Evolutionary conservation across 2,329 filamentous ascomycete species (phyloP).

Genomic region (Sphaerostilbella broomeana): DNA sequence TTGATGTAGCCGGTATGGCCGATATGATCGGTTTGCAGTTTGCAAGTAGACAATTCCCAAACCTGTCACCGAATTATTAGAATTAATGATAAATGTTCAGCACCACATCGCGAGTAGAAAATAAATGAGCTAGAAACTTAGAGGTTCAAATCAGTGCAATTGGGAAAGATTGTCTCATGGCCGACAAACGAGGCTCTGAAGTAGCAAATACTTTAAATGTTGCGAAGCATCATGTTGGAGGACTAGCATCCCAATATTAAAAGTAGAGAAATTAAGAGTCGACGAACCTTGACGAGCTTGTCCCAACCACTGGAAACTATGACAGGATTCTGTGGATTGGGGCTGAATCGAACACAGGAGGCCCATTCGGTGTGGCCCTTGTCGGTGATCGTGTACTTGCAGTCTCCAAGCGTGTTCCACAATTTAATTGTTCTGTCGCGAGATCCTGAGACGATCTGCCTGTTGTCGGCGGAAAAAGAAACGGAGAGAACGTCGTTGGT

Average conservation of each 20-base stretch:
- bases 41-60: slow-evolving; percentile 99
- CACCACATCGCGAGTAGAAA: neutral
- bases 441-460: slow-evolving; percentile 98
- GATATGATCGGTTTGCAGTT: slow-evolving; percentile 99
- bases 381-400: slow-evolving; percentile 99
- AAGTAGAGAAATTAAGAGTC: slow-evolving; percentile 7
- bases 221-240: slow-evolving; percentile 79
- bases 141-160: slow-evolving; percentile 63
- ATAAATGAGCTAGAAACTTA: slow-evolving; percentile 7
- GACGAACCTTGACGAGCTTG: slow-evolving; percentile 98
- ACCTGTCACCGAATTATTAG: slow-evolving; percentile 52
- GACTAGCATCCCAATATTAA: slow-evolving; percentile 3
- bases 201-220: slow-evolving; percentile 98
- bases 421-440: slow-evolving; percentile 99
- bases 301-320: slow-evolving; percentile 99
- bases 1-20: slow-evolving; percentile 99
- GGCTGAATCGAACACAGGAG: slow-evolving; percentile 98
- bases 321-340: slow-evolving; percentile 99
- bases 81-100: neutral
- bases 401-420: slow-evolving; percentile 99
- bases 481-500: slow-evolving; percentile 99
- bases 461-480: slow-evolving; percentile 99
- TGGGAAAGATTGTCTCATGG: slow-evolving; percentile 98
- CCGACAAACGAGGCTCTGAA: slow-evolving; percentile 90
- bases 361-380: slow-evolving; percentile 99